Conservation (phyloP, 805 yeast genomes). For the Wickerhamiella hasegawae region DNA sequence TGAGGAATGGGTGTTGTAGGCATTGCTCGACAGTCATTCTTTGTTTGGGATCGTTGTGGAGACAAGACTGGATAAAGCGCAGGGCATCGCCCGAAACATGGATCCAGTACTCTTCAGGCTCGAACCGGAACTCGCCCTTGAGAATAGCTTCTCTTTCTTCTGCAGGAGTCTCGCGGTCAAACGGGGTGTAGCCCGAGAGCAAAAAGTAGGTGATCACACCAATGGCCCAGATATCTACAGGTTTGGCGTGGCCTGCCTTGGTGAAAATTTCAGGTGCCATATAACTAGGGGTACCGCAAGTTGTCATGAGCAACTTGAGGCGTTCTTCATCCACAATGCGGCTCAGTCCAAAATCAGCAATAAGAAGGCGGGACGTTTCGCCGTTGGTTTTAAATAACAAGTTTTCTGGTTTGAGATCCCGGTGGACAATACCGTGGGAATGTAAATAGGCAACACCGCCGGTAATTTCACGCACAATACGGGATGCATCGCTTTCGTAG, state of each 20-base stretch:
- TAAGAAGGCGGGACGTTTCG: slow-evolving; percentile 26
- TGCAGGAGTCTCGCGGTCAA: slow-evolving; percentile 53
- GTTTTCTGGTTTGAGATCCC: slow-evolving; percentile 63
- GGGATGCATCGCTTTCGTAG: slow-evolving; percentile 33
- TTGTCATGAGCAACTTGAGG: slow-evolving; percentile 27
- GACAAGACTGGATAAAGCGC: slow-evolving; percentile 41
- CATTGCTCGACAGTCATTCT: slow-evolving; percentile 34
- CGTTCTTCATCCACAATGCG: slow-evolving; percentile 28
- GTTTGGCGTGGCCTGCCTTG: slow-evolving; percentile 36
- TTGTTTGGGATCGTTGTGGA: slow-evolving; percentile 28
- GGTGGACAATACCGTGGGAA: slow-evolving; percentile 42
- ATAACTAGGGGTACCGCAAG: slow-evolving; percentile 58
- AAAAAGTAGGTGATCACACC: slow-evolving; percentile 59
- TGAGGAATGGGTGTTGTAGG: slow-evolving; percentile 30
- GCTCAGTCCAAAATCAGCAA: slow-evolving; percentile 52
- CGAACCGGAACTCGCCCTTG: slow-evolving; percentile 41
- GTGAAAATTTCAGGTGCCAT: slow-evolving; percentile 57
- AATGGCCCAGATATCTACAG: slow-evolving; percentile 62
- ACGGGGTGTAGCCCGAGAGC: slow-evolving; percentile 62
- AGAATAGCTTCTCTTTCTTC: slow-evolving; percentile 53
- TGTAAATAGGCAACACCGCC: slow-evolving; percentile 46
- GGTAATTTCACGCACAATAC: slow-evolving; percentile 33
- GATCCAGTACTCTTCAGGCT: slow-evolving; percentile 44
- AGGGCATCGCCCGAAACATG: slow-evolving; percentile 37
- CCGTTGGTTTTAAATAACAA: slow-evolving; percentile 33